Percentiles rank a stretch among this genome's conserved stretches.
Conservation (phyloP, 2,329 filamentous ascomycete species). For the Cryphonectria parasitica region DNA sequence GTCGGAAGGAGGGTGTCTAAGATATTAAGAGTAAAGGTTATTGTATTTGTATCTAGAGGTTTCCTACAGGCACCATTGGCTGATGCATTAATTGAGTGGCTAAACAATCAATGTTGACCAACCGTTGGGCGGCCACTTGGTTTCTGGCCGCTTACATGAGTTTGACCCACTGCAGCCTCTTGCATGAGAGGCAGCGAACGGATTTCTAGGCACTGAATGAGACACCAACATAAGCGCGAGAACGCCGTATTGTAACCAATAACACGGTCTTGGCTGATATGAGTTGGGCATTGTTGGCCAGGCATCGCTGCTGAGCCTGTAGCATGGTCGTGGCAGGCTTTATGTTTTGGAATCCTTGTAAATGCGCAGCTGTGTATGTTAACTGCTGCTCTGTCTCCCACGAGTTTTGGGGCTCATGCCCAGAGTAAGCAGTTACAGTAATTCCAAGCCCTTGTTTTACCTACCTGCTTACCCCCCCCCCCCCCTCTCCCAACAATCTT, state of each 20-base stretch:
- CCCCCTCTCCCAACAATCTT: too few species aligned
- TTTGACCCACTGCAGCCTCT: not conserved
- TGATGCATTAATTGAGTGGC: not conserved
- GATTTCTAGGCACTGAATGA: not conserved
- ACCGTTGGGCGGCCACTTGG: not conserved
- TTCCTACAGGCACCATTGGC: not conserved
- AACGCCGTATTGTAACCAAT: not conserved
- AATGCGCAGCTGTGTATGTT: too few species aligned
- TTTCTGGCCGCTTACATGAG: slow-evolving; percentile 17
- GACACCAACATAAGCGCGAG: not conserved
- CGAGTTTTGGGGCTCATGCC: not conserved
- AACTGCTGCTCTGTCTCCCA: not conserved
- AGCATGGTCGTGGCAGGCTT: not conserved
- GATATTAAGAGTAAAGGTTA: not conserved
- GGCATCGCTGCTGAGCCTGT: not conserved
- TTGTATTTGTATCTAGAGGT: not conserved
- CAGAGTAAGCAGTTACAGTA: not conserved
- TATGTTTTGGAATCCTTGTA: not conserved
- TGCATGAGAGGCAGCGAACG: not conserved
- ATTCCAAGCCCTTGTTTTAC: not conserved
- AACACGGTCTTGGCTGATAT: not conserved
- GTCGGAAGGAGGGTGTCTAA: not conserved
- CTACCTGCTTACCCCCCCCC: not conserved
- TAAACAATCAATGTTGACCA: not conserved
- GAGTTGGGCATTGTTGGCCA: too few species aligned